phyloP scores from a whole-genome alignment of 2,329 filamentous ascomycete species.

The Cladophialophora yegresii region DNA sequence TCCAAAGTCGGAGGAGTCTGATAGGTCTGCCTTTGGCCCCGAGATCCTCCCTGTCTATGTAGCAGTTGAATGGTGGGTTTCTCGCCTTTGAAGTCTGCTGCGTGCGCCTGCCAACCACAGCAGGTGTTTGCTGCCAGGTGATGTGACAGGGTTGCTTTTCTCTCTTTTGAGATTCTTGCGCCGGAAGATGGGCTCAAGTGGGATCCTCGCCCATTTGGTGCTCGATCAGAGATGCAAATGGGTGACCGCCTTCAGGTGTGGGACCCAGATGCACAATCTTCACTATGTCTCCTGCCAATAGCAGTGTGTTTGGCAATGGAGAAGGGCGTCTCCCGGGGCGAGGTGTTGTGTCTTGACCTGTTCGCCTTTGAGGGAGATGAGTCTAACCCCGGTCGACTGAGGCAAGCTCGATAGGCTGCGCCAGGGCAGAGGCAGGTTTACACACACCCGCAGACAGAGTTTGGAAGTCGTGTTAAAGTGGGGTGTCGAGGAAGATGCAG shows the following conservation, averaged over 20 bases:
- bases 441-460: constrained; percentile 26
- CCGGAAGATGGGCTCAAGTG: constrained; percentile 20
- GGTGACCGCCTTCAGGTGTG: constrained; percentile 22
- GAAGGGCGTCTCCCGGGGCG: constrained; percentile 18
- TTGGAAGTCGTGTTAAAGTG: constrained; percentile 24
- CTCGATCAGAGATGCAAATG: constrained; percentile 27
- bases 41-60: constrained; percentile 22
- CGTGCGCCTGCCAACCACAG: constrained; percentile 12
- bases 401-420: constrained; percentile 13
- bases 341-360: constrained; percentile 16
- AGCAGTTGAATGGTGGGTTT: constrained; percentile 21
- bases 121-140: constrained; percentile 7
- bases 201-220: constrained; percentile 21
- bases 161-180: constrained; percentile 2
- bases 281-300: constrained; percentile 24
- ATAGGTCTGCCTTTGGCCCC: constrained; percentile 22
- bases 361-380: constrained; percentile 12
- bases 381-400: constrained; percentile 15
- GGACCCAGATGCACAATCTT: constrained; percentile 20
- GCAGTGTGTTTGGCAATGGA: constrained; percentile 13
- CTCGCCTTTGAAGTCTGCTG: constrained; percentile 18
- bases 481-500: constrained; percentile 19
- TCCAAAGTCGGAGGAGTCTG: constrained; percentile 9
- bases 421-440: constrained; percentile 25
- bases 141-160: constrained; percentile 25